Base-by-base conservation (phyloP, 2,329 filamentous ascomycete genomes). In the Talaromyces verruculosus region DNA sequence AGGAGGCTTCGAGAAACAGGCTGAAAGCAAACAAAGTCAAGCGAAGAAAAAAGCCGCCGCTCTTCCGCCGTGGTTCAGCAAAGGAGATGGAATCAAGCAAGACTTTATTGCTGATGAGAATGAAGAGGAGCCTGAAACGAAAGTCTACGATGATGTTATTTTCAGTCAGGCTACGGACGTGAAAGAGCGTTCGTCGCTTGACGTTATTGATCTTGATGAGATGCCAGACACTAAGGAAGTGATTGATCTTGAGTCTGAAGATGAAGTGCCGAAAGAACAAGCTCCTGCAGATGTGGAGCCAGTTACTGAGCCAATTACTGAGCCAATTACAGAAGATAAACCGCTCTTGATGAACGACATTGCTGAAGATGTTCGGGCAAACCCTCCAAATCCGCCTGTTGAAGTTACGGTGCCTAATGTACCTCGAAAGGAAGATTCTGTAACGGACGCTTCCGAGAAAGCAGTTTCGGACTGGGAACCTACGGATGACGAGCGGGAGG, bases 1-100 rank as follows among this genome's bases (percentile, higher is more conserved):
- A 43, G 89, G 89, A 25, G 90, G 89, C 0, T 92, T 93, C 71
- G 85, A 89, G 64, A 86, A 82, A 69, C 82, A 84, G 25, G 65
- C 71, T 22, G 68, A 69, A 45, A 66, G 65, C 30, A 30, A 63
- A n/a, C 62, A 67, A 51, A 68, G 71, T 35, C 75, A 76, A 22
- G 72, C 72, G 25, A 67, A 69, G 35, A 76, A 76, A 17, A 71
- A 73, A 60, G 45, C 69, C 3, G 72, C 78, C 30, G 74, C 76
- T 33, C 70, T 83, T 41, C 82, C 82, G 5, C 80, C 80, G 6
- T 84, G 82, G 82, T 84, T 84, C 68, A 73, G 75, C 59, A 77
- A 71, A 5, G 71, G 75, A 5, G 72, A 72, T n/a, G 72, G 70
- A 41, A 69, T 73, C 2, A 73, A 76, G 63, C 69, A 74, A 13